Percentiles rank a stretch among this genome's conserved stretches.
phyloP scores from a whole-genome alignment of 2,329 filamentous ascomycete species.

The Fusarium armeniacum region DNA sequence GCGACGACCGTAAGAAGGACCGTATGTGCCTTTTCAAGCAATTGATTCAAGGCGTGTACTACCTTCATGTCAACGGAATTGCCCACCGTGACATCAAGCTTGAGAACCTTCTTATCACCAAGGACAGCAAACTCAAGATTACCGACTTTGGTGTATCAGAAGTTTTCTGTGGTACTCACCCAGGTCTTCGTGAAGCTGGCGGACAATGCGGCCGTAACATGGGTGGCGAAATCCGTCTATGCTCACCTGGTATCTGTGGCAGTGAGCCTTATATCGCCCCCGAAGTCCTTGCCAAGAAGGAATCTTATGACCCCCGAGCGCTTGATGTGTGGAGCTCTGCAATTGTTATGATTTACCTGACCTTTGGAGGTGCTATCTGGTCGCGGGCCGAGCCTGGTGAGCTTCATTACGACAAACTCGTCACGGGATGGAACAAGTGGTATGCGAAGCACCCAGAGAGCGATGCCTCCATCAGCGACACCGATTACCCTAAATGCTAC shows the following conservation, averaged over 20 bases:
- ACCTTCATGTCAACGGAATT: conserved; percentile 86
- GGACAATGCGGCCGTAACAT: conserved; percentile 82
- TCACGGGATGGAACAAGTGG: conserved; percentile 78
- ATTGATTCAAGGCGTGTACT: conserved; percentile 83
- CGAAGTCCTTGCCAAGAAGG: conserved; percentile 80
- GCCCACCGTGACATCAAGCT: conserved; percentile 93
- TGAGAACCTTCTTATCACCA: conserved; percentile 85
- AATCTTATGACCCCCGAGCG: conserved; percentile 78
- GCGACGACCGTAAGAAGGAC: conserved; percentile 75
- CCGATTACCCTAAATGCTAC: conserved; percentile 74
- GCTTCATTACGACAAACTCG: conserved; percentile 74
- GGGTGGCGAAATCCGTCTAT: conserved; percentile 76
- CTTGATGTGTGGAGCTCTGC: conserved; percentile 90
- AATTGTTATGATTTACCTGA: conserved; percentile 84
- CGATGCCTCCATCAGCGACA: conserved; percentile 63
- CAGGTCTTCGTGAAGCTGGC: conserved; percentile 78
- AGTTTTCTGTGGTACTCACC: conserved; percentile 86
- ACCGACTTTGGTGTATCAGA: conserved; percentile 93
- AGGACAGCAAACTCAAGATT: conserved; percentile 87
- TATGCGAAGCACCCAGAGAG: conserved; percentile 65
- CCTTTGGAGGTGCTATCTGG: conserved; percentile 81
- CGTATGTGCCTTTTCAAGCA: conserved; percentile 92
- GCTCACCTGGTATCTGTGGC: conserved; percentile 84
- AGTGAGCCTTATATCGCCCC: conserved; percentile 90
- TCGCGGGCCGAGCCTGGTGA: conserved; percentile 71